Base-by-base conservation (phyloP, 495 filamentous ascomycete species). In the Polyplosphaeria fusca region DNA sequence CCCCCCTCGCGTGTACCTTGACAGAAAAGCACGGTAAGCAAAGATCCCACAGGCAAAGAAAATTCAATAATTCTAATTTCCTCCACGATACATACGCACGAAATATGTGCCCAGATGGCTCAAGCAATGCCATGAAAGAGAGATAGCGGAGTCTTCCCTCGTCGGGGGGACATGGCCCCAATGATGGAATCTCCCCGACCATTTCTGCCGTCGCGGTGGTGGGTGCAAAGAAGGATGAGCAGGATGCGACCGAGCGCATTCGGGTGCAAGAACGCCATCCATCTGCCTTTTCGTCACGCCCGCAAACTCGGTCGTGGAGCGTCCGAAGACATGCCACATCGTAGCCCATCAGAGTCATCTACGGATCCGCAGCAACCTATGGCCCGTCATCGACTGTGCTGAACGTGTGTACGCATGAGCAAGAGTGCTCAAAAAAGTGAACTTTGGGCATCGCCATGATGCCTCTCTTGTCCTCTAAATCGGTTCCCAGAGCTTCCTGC, bases 401-500 rank as follows among this genome's bases (percentile, higher is more conserved):
- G 30, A 35, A 14, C 14, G 7, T 35, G 30, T 35, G 7, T 35
- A 7, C 30, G 14, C 7, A 35, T 14, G 30, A 35, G 30, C 30
- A 35, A 7, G 30, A 7, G 30, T 35, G 30, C 14, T 7, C 7
- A 14, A 14, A 7, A 35, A 14, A 35, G 7, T 7, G 14, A 14
- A 7, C 7, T 35, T 14, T 7, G 7, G 30, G 30, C 30, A 7
- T 7, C 7, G 14, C 7, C 30, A 35, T 35, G 7, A 35, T 35
- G 30, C 14, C 30, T 35, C n/a, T 30, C 5, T 5, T 16, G 19
- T 30, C 3, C 37, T 7, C 53, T 56, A 62, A 57, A 56, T 66
- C 23, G 63, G 63, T 48, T 67, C 64, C 64, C 64, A 67, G 9
- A 67, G 53, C 44, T 49, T 61, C 14, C 64, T 32, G n/a, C 57